These are phyloP conservation scores for Xylaria sp. DNA, from an alignment of 2,329 filamentous ascomycete species.

Conservation along the genomic window DNA sequence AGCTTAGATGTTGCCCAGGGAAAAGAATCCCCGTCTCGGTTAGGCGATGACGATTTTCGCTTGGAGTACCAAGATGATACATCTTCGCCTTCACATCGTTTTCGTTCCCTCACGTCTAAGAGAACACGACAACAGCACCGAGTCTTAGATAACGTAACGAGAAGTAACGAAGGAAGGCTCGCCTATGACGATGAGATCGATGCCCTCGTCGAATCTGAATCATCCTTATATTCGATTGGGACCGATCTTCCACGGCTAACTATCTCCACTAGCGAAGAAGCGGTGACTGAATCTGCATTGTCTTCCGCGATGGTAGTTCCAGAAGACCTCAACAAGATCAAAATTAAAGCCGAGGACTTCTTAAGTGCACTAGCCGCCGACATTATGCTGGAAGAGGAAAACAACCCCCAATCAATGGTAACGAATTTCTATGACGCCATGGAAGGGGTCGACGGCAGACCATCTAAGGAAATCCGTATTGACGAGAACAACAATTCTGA, in stretches of 20 bases:
- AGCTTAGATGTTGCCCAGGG: not conserved
- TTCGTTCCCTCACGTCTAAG: constrained; percentile 6
- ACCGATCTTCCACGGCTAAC: not conserved
- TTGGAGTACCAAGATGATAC: not conserved
- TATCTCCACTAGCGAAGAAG: not conserved
- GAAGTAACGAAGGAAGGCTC: constrained; percentile 40
- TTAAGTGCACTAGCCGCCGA: constrained; percentile 35
- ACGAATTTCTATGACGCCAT: not conserved
- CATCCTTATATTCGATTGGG: not conserved
- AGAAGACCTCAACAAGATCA: constrained; percentile 23
- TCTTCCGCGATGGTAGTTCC: not conserved
- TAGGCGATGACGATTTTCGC: constrained; percentile 6
- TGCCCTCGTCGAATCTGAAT: not conserved
- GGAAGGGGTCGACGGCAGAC: not conserved
- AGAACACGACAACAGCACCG: constrained; percentile 13
- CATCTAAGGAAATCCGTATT: not conserved
- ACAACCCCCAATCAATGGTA: not conserved
- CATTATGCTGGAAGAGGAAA: constrained; percentile 7
- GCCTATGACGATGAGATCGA: constrained; percentile 41
- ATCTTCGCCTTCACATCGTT: not conserved
- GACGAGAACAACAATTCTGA: not conserved
- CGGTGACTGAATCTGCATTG: not conserved
- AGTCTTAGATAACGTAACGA: constrained; percentile 15
- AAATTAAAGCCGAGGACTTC: constrained; percentile 34
- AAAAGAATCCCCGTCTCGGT: constrained; percentile 5